Base-by-base conservation (phyloP, 768 basidiomycete species). In the Leccinum truebloodii region DNA sequence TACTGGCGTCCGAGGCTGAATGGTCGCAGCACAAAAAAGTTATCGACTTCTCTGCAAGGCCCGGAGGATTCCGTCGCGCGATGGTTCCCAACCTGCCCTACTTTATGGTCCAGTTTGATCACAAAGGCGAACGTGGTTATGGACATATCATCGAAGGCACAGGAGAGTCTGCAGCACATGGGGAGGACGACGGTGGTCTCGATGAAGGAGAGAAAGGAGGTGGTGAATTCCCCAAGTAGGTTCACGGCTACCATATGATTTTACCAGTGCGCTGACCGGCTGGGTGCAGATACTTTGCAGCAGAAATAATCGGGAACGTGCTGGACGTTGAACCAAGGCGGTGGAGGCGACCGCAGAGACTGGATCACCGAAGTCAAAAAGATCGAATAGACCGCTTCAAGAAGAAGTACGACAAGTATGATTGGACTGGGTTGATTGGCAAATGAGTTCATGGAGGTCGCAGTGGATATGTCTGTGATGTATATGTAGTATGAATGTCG, bases 11-110 rank as follows among this genome's bases (percentile, higher is more conserved):
- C 3, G 97, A 98, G 72, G 83, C 89, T 6, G 97, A 98, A 77
- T 99, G 97, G 97, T 95, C 95, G 6, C 94, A 97, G 68, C 95
- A 99, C 78, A 95, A 93, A 73, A 98, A 98, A 70, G 78, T 98
- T 55, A 98, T 99, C 65, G 93, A 96, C 74, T 99, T 99, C 72
- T 85, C 92, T 3, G 78, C 86, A 9, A 81, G 94, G 4, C 92
- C 94, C 1, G 95, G 96, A 18, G 96, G 96, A 3, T 98, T 98
- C 80, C 82, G 95, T 46, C 84, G 96, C 0, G 87, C 92, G 26
- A 92, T 99, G 90, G 96, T 99, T 12, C 88, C 95, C 3, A 97
- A 98, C 69, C 77, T 99, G 32, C 97, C 97, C 1, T 99, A 99
- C 75, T 99, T 99, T 69, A 96, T 95, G 93, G 92, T 98, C 7